Percentiles rank a stretch among this genome's conserved stretches.
Evolutionary conservation across 768 basidiomycete species (phyloP).

Genomic region (Pleurotus pulmonarius): DNA sequence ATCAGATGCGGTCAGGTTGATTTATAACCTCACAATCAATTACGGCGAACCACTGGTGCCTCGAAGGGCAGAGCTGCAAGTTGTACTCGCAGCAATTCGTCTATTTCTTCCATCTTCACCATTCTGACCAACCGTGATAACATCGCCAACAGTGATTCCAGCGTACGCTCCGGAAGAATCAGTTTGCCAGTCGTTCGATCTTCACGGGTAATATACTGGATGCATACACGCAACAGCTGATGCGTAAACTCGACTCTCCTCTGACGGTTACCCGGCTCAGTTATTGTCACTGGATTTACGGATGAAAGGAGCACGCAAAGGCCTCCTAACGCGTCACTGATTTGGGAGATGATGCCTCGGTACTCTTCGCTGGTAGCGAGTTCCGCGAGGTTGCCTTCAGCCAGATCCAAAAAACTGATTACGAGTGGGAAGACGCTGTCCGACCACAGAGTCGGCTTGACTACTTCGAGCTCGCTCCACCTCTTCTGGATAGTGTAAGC

Average conservation of each 20-base stretch:
- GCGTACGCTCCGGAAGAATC: neutral
- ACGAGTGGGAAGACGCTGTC: neutral
- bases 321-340: neutral
- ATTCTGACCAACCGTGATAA: neutral
- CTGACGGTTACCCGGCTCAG: neutral
- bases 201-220: neutral
- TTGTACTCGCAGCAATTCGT: neutral
- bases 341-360: neutral
- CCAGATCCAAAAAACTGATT: neutral
- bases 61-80: too few relatives aligned
- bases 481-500: neutral
- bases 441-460: slow-evolving; percentile 2
- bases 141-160: neutral
- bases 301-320: neutral
- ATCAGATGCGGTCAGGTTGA: too few relatives aligned
- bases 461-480: neutral
- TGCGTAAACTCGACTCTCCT: neutral
- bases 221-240: neutral
- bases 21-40: too few relatives aligned
- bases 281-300: neutral
- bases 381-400: neutral
- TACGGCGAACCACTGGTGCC: too few relatives aligned
- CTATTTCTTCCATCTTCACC: neutral
- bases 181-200: neutral
- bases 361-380: neutral